phyloP scores from a whole-genome alignment of 208 protist genomes.

The Herpetomonas muscarum region DNA sequence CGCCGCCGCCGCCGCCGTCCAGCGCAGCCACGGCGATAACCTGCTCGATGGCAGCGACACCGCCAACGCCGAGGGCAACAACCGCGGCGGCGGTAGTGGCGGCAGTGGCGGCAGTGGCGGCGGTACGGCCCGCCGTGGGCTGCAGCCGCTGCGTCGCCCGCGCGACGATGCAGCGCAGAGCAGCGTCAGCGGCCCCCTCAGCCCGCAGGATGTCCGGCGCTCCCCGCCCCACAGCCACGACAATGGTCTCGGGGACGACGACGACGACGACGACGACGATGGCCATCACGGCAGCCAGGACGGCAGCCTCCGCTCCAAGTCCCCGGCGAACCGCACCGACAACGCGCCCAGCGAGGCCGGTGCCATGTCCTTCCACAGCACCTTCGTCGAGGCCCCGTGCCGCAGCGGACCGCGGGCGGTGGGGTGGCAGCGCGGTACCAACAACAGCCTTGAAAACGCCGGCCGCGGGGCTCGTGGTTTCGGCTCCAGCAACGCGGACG shows the following conservation, averaged over 20 bases:
- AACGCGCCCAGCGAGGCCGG: neutral
- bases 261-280: constrained; percentile 12
- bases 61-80: neutral
- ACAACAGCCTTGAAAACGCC: too few relatives aligned
- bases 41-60: neutral
- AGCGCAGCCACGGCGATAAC: neutral
- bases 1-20: constrained; percentile 2
- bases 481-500: too few relatives aligned
- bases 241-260: constrained; percentile 8
- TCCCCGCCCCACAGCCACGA: constrained; percentile 3
- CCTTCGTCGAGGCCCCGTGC: neutral
- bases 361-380: constrained; percentile 1
- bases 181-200: neutral
- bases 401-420: neutral
- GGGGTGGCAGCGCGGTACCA: neutral
- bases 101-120: neutral
- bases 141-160: too few relatives aligned
- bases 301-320: neutral
- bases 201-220: neutral
- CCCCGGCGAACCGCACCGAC: neutral
- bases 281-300: neutral
- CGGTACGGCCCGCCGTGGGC: neutral
- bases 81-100: neutral
- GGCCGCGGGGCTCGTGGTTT: too few relatives aligned
- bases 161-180: too few relatives aligned